Evolutionary conservation across 2,329 filamentous ascomycete genomes (phyloP).

Genomic region (Microdochium paspali): DNA sequence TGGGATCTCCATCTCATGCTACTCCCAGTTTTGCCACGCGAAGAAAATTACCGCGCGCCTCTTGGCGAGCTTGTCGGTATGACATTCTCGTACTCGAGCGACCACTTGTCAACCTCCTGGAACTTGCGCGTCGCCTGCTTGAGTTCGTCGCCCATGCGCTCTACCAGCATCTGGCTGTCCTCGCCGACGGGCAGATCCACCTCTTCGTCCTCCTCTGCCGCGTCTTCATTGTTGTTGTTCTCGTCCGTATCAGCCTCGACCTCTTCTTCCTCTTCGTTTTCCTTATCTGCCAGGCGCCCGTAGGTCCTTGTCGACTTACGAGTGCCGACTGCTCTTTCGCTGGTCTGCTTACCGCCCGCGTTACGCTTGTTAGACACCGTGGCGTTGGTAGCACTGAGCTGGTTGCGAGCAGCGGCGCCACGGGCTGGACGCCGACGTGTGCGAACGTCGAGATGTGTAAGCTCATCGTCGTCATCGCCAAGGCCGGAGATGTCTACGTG

Average conservation of each 20-base stretch:
- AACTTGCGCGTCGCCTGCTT: slow-evolving; percentile 54
- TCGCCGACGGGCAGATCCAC: slow-evolving; percentile 18
- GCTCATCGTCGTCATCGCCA: slow-evolving; percentile 46
- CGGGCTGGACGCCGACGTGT: slow-evolving; percentile 22
- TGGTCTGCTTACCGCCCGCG: neutral
- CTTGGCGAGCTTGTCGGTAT: slow-evolving; percentile 44
- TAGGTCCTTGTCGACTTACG: slow-evolving; percentile 34
- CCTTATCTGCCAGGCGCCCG: slow-evolving; percentile 46
- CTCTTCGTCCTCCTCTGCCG: slow-evolving; percentile 22
- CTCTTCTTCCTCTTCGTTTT: slow-evolving; percentile 34
- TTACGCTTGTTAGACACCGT: neutral
- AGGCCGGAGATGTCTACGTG: slow-evolving; percentile 38
- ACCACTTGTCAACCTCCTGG: slow-evolving; percentile 60
- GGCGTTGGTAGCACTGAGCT: neutral
- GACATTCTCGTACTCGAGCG: slow-evolving; percentile 58
- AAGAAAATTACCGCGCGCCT: slow-evolving; percentile 31
- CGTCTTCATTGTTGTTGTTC: slow-evolving; percentile 23
- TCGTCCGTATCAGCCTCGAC: slow-evolving; percentile 11
- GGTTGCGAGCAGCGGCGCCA: slow-evolving; percentile 5
- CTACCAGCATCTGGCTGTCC: slow-evolving; percentile 25
- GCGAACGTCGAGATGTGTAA: slow-evolving; percentile 33
- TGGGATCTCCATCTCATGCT: too few relatives aligned
- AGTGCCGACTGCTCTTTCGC: neutral
- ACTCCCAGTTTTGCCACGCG: too few relatives aligned
- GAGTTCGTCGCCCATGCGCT: slow-evolving; percentile 40